Evolutionary conservation across 768 basidiomycete genomes (phyloP), one percentile per base, ranked within the genome.

Genomic region (Kwoniella botswanensis): DNA sequence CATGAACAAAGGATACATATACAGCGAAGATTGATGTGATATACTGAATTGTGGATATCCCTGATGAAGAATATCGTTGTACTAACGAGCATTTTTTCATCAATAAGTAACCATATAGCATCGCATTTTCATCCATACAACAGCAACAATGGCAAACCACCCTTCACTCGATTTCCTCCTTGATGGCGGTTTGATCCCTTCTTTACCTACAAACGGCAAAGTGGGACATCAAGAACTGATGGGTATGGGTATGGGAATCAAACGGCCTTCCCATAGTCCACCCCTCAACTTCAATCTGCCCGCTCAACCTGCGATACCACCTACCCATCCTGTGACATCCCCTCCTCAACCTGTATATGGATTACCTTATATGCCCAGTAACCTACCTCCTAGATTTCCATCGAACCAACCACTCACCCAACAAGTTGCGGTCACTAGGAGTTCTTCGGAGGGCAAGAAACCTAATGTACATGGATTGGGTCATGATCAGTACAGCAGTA

Each of bases 151-250:
- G 42, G 21, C 26, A 24, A 56, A 42, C 55, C 22, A 65, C 35
- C 54, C 35, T 44, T 56, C 53, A 17, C 35, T 56, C 13, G 64
- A 61, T n/a, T 42, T 72, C 15, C 55, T 71, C 55, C 64, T 71
- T 21, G 73, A 74, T 21, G 60, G 64, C 21, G 61, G 57, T 11
- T 66, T 77, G 11, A 74, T 77, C 43, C 76, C 76, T 12, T 72
- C 73, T 2, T 57, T 77, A 2, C 66, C 63, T 5, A 44, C 61
- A 24, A 65, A 58, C 4, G 65, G 65, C 5, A 54, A 10, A 10
- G 41, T 69, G 21, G 54, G 50, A 3, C 66, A 62, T 55, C 54
- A 58, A n/a, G 66, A 65, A 21, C 43, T 71, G 35, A 71, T 71
- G 65, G 65, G 70, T 24, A 43, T 62, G 65, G 64, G 70, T 24